Percentiles rank a stretch among this genome's conserved stretches.
Conservation (phyloP, 163 green algal genomes). For the Picocystis sp. region DNA sequence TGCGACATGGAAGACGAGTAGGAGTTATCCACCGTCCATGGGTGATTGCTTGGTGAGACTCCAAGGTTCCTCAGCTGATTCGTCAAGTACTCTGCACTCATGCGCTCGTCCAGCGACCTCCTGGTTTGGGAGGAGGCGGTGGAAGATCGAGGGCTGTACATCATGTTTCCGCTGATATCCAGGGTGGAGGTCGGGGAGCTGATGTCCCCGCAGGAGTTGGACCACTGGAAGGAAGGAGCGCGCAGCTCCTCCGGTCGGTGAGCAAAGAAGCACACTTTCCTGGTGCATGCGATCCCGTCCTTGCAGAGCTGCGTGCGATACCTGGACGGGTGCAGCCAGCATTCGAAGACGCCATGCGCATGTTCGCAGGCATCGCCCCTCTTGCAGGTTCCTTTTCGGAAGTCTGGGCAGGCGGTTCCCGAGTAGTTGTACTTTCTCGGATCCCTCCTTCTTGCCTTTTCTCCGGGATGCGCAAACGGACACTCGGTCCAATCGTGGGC, state of each 20-base stretch:
- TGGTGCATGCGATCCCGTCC: constrained; percentile 30
- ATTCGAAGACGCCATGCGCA: constrained; percentile 49
- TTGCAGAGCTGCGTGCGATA: constrained; percentile 37
- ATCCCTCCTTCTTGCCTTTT: constrained; percentile 31
- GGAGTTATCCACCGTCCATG: no score
- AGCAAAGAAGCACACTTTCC: constrained; percentile 47
- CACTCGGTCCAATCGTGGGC: constrained; percentile 81
- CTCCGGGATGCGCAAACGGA: constrained; percentile 53
- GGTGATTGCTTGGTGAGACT: no score
- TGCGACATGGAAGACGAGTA: no score
- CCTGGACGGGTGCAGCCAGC: constrained; percentile 30
- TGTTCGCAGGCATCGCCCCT: constrained; percentile 35
- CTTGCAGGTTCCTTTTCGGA: constrained; percentile 28
- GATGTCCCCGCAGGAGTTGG: no score
- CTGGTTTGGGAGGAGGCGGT: no score
- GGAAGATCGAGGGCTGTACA: no score
- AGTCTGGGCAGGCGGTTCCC: constrained; percentile 31
- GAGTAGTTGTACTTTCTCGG: constrained; percentile 26
- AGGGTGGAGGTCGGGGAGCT: no score
- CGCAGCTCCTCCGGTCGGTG: constrained; percentile 32
- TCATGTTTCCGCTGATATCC: no score
- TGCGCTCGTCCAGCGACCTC: no score
- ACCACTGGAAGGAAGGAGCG: neutral
- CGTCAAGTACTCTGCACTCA: no score
- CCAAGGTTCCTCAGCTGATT: no score